phyloP scores from a whole-genome alignment of 2,329 filamentous ascomycete species.

The Fusarium sp. region DNA sequence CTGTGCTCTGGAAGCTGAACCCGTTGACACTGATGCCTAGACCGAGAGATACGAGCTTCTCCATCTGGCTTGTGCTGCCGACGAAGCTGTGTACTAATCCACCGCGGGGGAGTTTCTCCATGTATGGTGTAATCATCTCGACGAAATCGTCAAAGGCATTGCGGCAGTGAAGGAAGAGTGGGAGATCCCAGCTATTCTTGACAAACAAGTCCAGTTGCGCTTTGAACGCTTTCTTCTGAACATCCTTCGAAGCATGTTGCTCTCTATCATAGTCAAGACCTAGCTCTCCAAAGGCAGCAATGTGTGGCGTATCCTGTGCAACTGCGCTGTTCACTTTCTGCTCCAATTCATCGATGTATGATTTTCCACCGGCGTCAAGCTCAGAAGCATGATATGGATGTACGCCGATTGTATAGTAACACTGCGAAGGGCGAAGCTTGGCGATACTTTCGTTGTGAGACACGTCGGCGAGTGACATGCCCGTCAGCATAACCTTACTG shows the following conservation, averaged over 20 bases:
- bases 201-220: conserved; percentile 42
- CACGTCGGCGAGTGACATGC: conserved; percentile 50
- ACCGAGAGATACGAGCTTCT: conserved; percentile 37
- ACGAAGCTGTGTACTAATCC: conserved; percentile 45
- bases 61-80: conserved; percentile 38
- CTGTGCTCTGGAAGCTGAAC: conserved; percentile 51
- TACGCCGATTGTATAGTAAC: conserved; percentile 59
- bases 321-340: conserved; percentile 41
- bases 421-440: conserved; percentile 45
- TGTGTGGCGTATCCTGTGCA: conserved; percentile 39
- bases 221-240: conserved; percentile 40
- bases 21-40: conserved; percentile 56
- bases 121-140: conserved; percentile 53
- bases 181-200: conserved; percentile 38
- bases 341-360: conserved; percentile 38
- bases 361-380: conserved; percentile 48
- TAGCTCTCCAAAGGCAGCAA: conserved; percentile 61
- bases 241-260: conserved; percentile 52
- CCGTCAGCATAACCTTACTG: conserved; percentile 54
- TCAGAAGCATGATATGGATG: conserved; percentile 62
- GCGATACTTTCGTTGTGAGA: conserved; percentile 45
- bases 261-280: conserved; percentile 62
- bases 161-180: conserved; percentile 43
- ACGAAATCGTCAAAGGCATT: conserved; percentile 44
- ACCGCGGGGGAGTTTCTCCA: conserved; percentile 37